Base-by-base conservation (phyloP, 2,329 filamentous ascomycete genomes). In the Venturia asperata region DNA sequence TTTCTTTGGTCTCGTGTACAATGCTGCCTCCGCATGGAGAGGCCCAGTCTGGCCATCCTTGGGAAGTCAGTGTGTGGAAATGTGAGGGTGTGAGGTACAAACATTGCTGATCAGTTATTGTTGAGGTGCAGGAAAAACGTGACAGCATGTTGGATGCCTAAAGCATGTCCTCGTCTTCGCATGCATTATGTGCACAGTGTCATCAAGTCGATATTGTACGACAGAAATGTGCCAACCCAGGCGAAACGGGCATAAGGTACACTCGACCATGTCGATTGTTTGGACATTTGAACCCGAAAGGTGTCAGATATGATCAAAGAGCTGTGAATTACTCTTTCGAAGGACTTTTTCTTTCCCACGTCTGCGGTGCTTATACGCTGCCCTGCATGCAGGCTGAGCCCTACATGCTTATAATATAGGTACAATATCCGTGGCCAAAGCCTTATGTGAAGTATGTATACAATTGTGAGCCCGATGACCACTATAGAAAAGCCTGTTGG, bases 401-500 rank as follows among this genome's bases (percentile, higher is more conserved):
- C 37, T 39, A n/a, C 6, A 41, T 41, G 39, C 39, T 41, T 41
- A 52, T 21, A 52, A 10, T 52, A n/a, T 58, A 21, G 17, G 30
- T 58, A 58, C 52, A 58, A 37, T 11, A 34, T 58, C 7, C 9
- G 15, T n/a, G 15, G 52, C 13, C 15, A 21, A 34, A 9, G 30
- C 27, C 52, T 37, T n/a, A 2, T n/a, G 52, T n/a, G 24, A 27
- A 27, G 9, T 58, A 58, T 34, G 6, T n/a, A n/a, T 58, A 37
- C 52, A 58, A 34, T 34, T 19, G 17, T n/a, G 52, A 9, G 9
- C 11, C 24, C 1, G 15, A 17, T 24, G 37, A n/a, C 3, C 1
- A 52, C 45, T 65, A 65, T 6, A 65, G 17, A 17, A 49, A 52
- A 47, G 64, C 64, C 27, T 66, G 64, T 30, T 66, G 64, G 17